Percentiles rank a stretch among this genome's conserved stretches.
Conservation (phyloP, 2,329 filamentous ascomycete genomes). For the Geosmithia morbida region DNA sequence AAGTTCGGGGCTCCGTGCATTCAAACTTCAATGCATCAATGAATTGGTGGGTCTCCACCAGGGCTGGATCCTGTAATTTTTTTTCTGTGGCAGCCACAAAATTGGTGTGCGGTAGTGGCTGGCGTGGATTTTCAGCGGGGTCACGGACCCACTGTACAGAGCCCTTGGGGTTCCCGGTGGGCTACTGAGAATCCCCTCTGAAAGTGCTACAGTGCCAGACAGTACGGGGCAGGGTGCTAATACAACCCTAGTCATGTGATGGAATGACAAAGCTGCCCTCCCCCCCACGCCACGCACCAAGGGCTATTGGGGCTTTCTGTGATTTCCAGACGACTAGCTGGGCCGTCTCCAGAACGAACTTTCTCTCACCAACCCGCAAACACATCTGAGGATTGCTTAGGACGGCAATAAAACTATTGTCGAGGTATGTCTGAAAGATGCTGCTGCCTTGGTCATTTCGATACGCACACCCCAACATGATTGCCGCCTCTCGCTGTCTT, state of each 20-base stretch:
- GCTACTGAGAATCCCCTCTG: too few species aligned
- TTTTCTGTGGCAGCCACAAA: neutral
- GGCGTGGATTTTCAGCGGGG: neutral
- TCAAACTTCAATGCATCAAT: constrained; percentile 5
- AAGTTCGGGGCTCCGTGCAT: constrained; percentile 1
- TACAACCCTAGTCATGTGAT: constrained; percentile 4
- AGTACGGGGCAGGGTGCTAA: neutral
- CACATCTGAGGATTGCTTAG: constrained; percentile 46
- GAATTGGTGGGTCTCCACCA: constrained; percentile 11
- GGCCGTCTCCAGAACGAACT: neutral
- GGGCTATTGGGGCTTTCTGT: neutral
- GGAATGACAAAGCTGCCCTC: neutral
- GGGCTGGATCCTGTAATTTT: constrained; percentile 4
- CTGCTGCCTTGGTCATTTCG: constrained; percentile 1
- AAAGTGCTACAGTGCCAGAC: neutral
- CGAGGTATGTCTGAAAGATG: constrained; percentile 47
- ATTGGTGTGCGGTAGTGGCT: neutral
- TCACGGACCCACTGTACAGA: neutral
- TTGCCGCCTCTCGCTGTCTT: neutral
- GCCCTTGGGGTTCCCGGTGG: too few species aligned
- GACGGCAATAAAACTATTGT: constrained; percentile 46
- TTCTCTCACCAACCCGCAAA: constrained; percentile 17
- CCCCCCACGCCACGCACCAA: constrained; percentile 1
- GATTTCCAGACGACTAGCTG: neutral
- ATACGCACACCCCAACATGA: neutral